Base-by-base conservation (phyloP, 176 grass and related monocot species). In the Phoenix roebelenii region DNA sequence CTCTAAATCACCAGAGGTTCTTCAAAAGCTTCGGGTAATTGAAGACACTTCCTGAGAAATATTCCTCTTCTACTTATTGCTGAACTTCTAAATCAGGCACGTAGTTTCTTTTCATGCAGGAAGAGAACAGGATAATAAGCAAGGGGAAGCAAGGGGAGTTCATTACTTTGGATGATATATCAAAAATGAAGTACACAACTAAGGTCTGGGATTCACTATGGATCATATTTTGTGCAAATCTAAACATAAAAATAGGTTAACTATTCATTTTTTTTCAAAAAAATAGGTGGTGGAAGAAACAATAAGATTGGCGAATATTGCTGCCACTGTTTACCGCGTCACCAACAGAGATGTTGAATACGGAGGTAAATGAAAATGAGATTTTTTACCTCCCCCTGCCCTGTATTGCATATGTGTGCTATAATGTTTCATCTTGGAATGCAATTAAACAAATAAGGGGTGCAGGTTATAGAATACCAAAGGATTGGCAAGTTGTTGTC, bases 381-480 rank as follows among this genome's bases (percentile, higher is more conserved):
- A 2, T 14, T 12, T 44, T 39, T 9, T 10, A 2, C 10, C 7
- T 12, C 1, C 35, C 35, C 10, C 1, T 44, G 10, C 10, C 35
- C 10, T 14, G 35, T 12, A 39, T 7, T 39, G 35, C 1, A 39
- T 39, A 7, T 39, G 1, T 12, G 7, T 39, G 12, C 1, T 12
- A 39, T 39, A 2, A 7, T 39, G 7, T 39, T 39, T 12, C 9
- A 39, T 39, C 7, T 39, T 39, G 6, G 35, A 39, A 39, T 12
- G 35, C 35, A 12, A 39, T 39, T 39, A 39, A 39, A 39, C 9
- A 39, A 39, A 39, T 2, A 44, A 12, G 9, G 9, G 9, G 24
- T 22, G 14, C 52, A 78, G 76, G 80, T 12, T 77, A 77, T 55
- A 83, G 51, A 14, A 76, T 82, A 35, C 79, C 79, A 5, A 2